A percentile compares a stretch with the other conserved stretches of the same genome.
These are phyloP conservation scores for Fusarium sp. DNA, from an alignment of 2,329 filamentous ascomycete species.

Conservation along the genomic window DNA sequence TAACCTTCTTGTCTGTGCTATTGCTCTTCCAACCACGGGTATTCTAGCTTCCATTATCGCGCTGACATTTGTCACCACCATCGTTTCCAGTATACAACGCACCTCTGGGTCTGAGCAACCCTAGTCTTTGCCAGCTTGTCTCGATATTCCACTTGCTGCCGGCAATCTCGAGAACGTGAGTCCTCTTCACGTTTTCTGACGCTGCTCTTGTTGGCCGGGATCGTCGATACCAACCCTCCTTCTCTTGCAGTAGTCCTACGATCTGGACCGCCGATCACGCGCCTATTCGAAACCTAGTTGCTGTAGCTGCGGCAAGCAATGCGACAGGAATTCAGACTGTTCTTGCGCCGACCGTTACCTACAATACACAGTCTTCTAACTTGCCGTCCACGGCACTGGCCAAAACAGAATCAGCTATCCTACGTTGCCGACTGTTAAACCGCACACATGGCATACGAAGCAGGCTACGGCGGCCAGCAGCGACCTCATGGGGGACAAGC, in stretches of 20 bases:
- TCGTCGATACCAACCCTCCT: constrained; percentile 16
- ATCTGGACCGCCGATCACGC: constrained; percentile 38
- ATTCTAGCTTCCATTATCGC: constrained; percentile 11
- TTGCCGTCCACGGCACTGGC: constrained; percentile 3
- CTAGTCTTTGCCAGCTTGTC: constrained; percentile 6
- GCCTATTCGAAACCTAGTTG: constrained; percentile 33
- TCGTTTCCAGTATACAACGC: constrained; percentile 10
- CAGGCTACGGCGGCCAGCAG: constrained; percentile 54
- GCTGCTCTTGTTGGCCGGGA: constrained; percentile 6
- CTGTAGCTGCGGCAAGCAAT: constrained; percentile 41
- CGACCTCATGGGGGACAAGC: constrained; percentile 60
- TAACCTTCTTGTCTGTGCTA: constrained; percentile 7
- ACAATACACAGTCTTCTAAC: constrained; percentile 3
- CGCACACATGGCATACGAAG: constrained; percentile 60
- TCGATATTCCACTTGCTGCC: constrained; percentile 2
- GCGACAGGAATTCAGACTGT: constrained; percentile 39
- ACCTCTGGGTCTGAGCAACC: not conserved
- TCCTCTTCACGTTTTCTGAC: constrained; percentile 3
- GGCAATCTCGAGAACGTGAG: constrained; percentile 10
- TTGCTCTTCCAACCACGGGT: not conserved
- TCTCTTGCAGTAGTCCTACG: constrained; percentile 29
- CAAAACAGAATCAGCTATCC: constrained; percentile 4
- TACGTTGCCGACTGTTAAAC: constrained; percentile 7
- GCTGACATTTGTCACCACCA: constrained; percentile 2
- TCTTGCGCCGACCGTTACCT: constrained; percentile 27